phyloP scores from a whole-genome alignment of 306 rosid genomes.

The Vicia sativa region DNA sequence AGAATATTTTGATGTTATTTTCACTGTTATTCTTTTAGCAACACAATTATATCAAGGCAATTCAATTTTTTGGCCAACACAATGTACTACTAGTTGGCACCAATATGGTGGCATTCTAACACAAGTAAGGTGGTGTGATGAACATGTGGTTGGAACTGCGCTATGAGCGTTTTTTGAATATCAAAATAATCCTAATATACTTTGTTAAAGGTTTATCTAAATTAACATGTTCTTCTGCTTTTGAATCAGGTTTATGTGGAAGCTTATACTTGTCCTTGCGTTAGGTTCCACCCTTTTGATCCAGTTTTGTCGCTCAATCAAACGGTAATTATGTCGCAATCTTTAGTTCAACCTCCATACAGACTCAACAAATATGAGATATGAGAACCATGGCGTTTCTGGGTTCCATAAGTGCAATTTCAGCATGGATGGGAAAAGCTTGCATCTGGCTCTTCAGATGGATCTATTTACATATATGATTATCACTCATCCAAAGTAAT shows the following conservation, averaged over 20 bases:
- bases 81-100: no score
- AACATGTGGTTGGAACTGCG: no score
- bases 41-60: no score
- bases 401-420: constrained; percentile 89
- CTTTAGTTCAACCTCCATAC: constrained; percentile 77
- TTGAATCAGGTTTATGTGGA: constrained; percentile 79
- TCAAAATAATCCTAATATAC: constrained; percentile 2
- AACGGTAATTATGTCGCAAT: constrained; percentile 81
- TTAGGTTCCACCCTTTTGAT: constrained; percentile 75
- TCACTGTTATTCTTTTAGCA: no score
- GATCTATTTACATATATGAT: constrained; percentile 69
- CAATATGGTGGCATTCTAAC: no score
- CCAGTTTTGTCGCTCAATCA: constrained; percentile 78
- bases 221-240: constrained; percentile 38
- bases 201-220: constrained; percentile 27
- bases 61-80: no score
- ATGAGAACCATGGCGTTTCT: constrained; percentile 72
- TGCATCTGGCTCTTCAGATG: constrained; percentile 90
- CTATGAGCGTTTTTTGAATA: constrained; percentile 2
- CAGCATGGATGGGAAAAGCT: constrained; percentile 77
- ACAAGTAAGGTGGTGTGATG: no score
- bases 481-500: constrained; percentile 67
- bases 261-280: constrained; percentile 88
- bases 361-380: constrained; percentile 86
- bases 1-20: no score